These are phyloP conservation scores for Trichosporon sp. DNA, from an alignment of 1,284 basidiomycete species.

Conservation along the genomic window DNA sequence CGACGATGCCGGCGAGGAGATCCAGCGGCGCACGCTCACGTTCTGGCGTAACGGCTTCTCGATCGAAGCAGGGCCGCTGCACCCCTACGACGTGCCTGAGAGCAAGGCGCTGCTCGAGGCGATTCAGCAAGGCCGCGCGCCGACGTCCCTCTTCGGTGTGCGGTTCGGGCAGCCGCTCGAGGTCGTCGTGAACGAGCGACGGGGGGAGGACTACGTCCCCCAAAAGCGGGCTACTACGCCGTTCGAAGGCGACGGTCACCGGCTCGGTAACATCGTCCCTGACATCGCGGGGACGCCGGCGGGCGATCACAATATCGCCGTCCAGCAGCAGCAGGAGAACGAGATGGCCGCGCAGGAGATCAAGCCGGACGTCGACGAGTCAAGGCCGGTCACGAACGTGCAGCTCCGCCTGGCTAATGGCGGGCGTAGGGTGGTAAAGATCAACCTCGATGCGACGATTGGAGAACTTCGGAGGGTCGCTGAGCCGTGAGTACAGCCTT, in stretches of 20 bases:
- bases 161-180: constrained; percentile 76
- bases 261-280: constrained; percentile 68
- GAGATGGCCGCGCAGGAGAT: constrained; percentile 15
- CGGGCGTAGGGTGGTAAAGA: constrained; percentile 75
- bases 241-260: constrained; percentile 71
- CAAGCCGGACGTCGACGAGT: constrained; percentile 41
- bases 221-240: constrained; percentile 50
- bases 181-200: constrained; percentile 70
- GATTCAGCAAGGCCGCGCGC: constrained; percentile 78
- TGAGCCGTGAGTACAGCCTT: neutral
- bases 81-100: constrained; percentile 75
- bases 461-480: constrained; percentile 61
- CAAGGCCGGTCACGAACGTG: constrained; percentile 77
- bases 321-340: neutral
- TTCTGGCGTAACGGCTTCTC: constrained; percentile 95
- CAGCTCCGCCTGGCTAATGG: constrained; percentile 89
- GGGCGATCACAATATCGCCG: constrained; percentile 33
- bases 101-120: constrained; percentile 68
- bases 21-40: constrained; percentile 70
- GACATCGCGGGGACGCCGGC: constrained; percentile 16
- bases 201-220: constrained; percentile 64
- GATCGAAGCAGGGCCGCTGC: constrained; percentile 81
- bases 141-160: constrained; percentile 71
- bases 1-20: constrained; percentile 53
- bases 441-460: constrained; percentile 90